Percentiles rank a stretch among this genome's conserved stretches.
Conservation (phyloP, 176 grass and related monocot genomes). For the Melocanna baccifera region DNA sequence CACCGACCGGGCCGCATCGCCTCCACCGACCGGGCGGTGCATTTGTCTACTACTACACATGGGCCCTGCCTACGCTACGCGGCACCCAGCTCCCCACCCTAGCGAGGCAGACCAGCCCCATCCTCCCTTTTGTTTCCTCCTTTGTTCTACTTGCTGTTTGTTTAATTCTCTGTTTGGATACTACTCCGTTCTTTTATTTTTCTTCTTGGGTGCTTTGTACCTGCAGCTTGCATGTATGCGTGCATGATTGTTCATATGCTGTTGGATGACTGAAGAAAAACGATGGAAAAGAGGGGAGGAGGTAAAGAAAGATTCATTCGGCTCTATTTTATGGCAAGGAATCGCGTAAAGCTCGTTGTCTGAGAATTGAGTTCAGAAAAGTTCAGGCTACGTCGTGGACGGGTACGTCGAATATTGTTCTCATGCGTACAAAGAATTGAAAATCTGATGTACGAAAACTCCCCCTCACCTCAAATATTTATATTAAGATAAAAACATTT, state of each 20-base stretch:
- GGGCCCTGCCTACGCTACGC: neutral
- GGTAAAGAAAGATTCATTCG: neutral
- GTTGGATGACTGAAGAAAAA: neutral
- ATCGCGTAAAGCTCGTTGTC: neutral
- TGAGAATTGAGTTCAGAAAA: neutral
- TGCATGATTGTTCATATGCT: constrained; percentile 17
- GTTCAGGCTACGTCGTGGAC: neutral
- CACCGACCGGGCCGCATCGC: neutral
- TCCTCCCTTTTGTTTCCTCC: neutral
- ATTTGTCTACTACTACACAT: constrained; percentile 20
- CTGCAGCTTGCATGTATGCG: neutral
- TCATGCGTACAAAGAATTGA: neutral
- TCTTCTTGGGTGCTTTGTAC: constrained; percentile 5
- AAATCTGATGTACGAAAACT: neutral
- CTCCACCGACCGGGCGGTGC: constrained; percentile 33
- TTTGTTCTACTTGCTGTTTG: neutral
- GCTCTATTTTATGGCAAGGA: neutral
- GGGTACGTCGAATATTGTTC: neutral
- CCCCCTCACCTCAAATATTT: neutral
- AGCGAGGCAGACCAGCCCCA: neutral
- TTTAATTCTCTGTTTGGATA: neutral
- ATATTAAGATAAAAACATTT: no score
- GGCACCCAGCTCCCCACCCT: neutral
- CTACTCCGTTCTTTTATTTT: neutral
- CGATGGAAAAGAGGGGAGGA: no score